Conservation (phyloP, 371 early-diverging fungal genomes). For the Rhizomucor miehei region DNA sequence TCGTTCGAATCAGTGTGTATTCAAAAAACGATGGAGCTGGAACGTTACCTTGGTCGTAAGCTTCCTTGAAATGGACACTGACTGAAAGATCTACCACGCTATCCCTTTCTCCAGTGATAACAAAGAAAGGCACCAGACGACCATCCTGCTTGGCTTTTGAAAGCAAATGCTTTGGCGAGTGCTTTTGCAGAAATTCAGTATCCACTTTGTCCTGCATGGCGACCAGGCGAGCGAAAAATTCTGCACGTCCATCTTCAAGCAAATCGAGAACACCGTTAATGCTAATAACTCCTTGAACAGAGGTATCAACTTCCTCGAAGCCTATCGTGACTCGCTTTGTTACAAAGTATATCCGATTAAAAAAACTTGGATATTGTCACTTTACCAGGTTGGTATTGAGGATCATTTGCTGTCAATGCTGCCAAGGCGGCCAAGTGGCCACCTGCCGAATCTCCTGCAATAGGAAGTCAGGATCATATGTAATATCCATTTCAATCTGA, state of each 20-base stretch:
- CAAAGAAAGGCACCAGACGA: conserved; percentile 26
- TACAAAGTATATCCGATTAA: background rate
- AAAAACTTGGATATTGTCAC: background rate
- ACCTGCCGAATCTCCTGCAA: conserved; percentile 62
- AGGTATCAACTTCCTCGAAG: conserved; percentile 68
- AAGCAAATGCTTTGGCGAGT: conserved; percentile 41
- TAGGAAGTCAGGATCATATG: background rate
- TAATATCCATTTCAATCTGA: no score
- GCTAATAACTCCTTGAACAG: conserved; percentile 54
- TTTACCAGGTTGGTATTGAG: conserved; percentile 54
- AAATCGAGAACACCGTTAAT: conserved; percentile 51
- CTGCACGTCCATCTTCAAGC: conserved; percentile 14
- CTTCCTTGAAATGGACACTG: conserved; percentile 20
- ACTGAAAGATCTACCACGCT: conserved; percentile 19
- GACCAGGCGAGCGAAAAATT: conserved; percentile 36
- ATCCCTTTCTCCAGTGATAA: conserved; percentile 36
- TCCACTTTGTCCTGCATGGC: conserved; percentile 32
- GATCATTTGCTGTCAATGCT: conserved; percentile 62
- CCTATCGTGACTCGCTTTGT: conserved; percentile 20
- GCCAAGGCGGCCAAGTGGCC: conserved; percentile 67
- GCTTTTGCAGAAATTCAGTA: conserved; percentile 33
- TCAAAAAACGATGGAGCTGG: conserved; percentile 1
- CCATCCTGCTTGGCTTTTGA: conserved; percentile 14
- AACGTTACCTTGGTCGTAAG: conserved; percentile 30
- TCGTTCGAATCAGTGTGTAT: background rate